phyloP scores from a whole-genome alignment of 2,329 filamentous ascomycete genomes.

The Ophiosphaerella korrae region DNA sequence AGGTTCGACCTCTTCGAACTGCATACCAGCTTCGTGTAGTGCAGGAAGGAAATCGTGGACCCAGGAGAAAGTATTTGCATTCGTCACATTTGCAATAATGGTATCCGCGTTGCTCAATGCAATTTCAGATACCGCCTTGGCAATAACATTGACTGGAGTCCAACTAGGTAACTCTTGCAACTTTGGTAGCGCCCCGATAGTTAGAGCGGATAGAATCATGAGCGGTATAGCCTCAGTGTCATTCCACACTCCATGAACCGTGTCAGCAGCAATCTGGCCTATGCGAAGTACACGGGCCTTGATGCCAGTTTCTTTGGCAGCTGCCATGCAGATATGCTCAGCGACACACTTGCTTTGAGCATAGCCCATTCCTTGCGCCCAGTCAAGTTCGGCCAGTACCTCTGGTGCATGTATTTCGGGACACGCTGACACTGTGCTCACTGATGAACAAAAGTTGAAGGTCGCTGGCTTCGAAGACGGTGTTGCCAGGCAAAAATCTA shows the following conservation, averaged over 20 bases:
- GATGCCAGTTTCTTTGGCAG: slow-evolving; percentile 22
- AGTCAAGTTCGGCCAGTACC: slow-evolving; percentile 37
- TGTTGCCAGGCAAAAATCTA: slow-evolving; percentile 45
- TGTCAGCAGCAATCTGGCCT: slow-evolving; percentile 57
- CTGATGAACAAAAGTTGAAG: slow-evolving; percentile 54
- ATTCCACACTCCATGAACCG: slow-evolving; percentile 55
- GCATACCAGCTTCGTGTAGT: slow-evolving; percentile 50
- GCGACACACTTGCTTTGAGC: slow-evolving; percentile 56
- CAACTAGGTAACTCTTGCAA: slow-evolving; percentile 47
- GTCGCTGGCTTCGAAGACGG: slow-evolving; percentile 43
- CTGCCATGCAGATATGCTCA: slow-evolving; percentile 48
- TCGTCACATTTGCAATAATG: slow-evolving; percentile 60
- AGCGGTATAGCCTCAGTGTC: slow-evolving; percentile 57
- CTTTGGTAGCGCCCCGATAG: slow-evolving; percentile 53
- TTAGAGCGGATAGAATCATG: slow-evolving; percentile 55
- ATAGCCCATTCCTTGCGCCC: slow-evolving; percentile 59
- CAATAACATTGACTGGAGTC: slow-evolving; percentile 40
- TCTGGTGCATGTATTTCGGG: slow-evolving; percentile 27
- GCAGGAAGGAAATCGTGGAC: slow-evolving; percentile 59
- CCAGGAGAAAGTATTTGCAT: slow-evolving; percentile 58
- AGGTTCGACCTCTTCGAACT: slow-evolving; percentile 31
- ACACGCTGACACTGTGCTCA: slow-evolving; percentile 51
- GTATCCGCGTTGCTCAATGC: slow-evolving; percentile 23
- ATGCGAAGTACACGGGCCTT: slow-evolving; percentile 36
- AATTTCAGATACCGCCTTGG: slow-evolving; percentile 30